phyloP scores from a whole-genome alignment of 2,329 filamentous ascomycete genomes.

The Epichloe uncinata region DNA sequence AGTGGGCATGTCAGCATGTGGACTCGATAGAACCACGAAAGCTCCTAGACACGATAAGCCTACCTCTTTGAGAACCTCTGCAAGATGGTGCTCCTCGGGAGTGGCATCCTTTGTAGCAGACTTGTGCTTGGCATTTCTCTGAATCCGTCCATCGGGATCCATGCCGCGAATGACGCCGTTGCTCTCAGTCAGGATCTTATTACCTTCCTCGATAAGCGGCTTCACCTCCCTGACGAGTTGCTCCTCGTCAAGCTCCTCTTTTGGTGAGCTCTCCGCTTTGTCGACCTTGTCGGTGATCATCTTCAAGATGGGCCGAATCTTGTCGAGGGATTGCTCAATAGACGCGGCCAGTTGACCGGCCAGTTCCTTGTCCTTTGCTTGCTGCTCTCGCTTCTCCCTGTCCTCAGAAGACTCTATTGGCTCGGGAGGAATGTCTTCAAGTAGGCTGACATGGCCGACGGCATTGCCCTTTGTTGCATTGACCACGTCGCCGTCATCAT shows the following conservation, averaged over 20 bases:
- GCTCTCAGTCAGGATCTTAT: constrained; percentile 69
- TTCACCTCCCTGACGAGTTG: constrained; percentile 74
- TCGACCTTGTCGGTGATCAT: constrained; percentile 79
- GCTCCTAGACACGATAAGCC: constrained; percentile 8
- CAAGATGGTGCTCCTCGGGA: constrained; percentile 73
- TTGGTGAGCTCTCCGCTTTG: constrained; percentile 62
- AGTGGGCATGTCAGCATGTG: too few species aligned
- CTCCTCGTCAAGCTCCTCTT: constrained; percentile 84
- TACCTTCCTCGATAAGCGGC: constrained; percentile 78
- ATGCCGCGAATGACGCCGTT: constrained; percentile 79
- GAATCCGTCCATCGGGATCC: constrained; percentile 78
- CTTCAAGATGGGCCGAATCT: constrained; percentile 72
- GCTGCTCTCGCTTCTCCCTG: constrained; percentile 39
- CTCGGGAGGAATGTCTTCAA: constrained; percentile 42
- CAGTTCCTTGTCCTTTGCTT: constrained; percentile 59
- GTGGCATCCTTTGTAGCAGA: constrained; percentile 49
- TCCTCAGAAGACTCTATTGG: constrained; percentile 34
- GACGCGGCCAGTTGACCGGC: constrained; percentile 62
- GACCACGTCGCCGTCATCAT: constrained; percentile 58
- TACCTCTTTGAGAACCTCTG: constrained; percentile 68
- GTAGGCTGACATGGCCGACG: constrained; percentile 54
- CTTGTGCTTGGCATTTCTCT: constrained; percentile 73
- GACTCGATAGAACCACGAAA: too few species aligned
- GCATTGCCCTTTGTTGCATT: constrained; percentile 54
- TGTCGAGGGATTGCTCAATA: constrained; percentile 68